Conservation (phyloP, 768 basidiomycete genomes). For the Crassisporium funariophilum region DNA sequence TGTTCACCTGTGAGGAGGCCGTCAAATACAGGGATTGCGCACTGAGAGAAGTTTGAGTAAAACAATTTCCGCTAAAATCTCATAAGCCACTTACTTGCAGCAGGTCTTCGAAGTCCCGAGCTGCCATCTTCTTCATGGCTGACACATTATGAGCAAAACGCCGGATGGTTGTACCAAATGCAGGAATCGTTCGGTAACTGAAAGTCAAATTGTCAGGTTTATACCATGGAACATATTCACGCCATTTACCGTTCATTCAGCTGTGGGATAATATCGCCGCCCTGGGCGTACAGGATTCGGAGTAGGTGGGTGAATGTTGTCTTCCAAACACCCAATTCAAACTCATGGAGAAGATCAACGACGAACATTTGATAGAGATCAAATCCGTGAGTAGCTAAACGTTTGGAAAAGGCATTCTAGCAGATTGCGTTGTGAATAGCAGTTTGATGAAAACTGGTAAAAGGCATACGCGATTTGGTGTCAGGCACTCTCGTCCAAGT, state of each 20-base stretch:
- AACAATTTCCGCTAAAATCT: neutral
- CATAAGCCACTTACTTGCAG: conserved; percentile 30
- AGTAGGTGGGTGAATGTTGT: conserved; percentile 30
- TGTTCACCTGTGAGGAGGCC: conserved; percentile 32
- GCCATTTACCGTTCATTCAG: conserved; percentile 26
- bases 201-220: neutral
- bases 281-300: conserved; percentile 24
- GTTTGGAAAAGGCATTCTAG: conserved; percentile 31
- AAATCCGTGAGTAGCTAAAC: conserved; percentile 13
- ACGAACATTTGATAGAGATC: conserved; percentile 28
- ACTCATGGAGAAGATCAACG: conserved; percentile 35
- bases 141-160: conserved; percentile 21
- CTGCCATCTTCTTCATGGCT: conserved; percentile 26
- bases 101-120: conserved; percentile 38
- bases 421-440: neutral
- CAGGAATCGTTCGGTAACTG: conserved; percentile 16
- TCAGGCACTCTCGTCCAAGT: conserved; percentile 5
- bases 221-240: neutral
- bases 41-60: conserved; percentile 14
- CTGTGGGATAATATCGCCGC: conserved; percentile 13
- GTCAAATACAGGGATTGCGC: conserved; percentile 31
- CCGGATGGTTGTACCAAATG: conserved; percentile 30
- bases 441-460: neutral
- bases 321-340: conserved; percentile 38
- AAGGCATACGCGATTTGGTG: conserved; percentile 14